phyloP scores from a whole-genome alignment of 2,329 filamentous ascomycete species.

The Trichoderma atroviride region DNA sequence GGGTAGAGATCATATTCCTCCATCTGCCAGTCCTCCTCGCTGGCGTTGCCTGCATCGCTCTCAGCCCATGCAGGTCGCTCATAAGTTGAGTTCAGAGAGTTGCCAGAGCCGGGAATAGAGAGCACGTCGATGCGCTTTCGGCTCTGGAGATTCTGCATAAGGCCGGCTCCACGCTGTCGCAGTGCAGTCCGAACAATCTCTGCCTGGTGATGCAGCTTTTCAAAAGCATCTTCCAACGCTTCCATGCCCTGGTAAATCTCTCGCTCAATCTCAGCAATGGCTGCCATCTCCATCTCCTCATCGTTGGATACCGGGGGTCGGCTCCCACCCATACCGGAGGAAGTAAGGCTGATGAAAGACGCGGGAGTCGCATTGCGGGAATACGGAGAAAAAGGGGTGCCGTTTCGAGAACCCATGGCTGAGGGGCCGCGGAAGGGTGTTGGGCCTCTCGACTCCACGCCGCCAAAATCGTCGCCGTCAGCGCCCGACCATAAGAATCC shows the following conservation, averaged over 20 bases:
- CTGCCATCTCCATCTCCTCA: conserved; percentile 90
- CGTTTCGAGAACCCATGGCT: conserved; percentile 48
- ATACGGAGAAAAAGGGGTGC: conserved; percentile 54
- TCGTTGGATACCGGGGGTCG: conserved; percentile 77
- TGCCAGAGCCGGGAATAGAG: conserved; percentile 50
- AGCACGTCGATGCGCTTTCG: conserved; percentile 61
- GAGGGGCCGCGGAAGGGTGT: conserved; percentile 55
- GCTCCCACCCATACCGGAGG: conserved; percentile 46
- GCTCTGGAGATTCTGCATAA: conserved; percentile 66
- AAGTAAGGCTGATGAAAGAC: conserved; percentile 62
- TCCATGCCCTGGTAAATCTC: conserved; percentile 96
- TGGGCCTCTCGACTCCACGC: conserved; percentile 54
- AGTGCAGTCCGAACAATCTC: conserved; percentile 78
- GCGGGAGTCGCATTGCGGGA: conserved; percentile 61
- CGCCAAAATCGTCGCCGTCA: conserved; percentile 59
- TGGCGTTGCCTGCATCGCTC: conserved; percentile 51
- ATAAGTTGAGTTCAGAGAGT: conserved; percentile 48
- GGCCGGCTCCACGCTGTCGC: conserved; percentile 78
- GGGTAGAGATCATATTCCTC: conserved; percentile 68
- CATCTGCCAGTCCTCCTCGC: conserved; percentile 59
- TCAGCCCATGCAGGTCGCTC: conserved; percentile 46
- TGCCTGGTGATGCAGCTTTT: conserved; percentile 82
- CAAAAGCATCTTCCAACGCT: conserved; percentile 88
- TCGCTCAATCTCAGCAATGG: conserved; percentile 86
- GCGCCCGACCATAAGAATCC: conserved; percentile 94